Percentiles rank a stretch among this genome's conserved stretches.
Evolutionary conservation across 108 stramenopile species (phyloP).

Genomic region (Phaeodactylum tricornutum): DNA sequence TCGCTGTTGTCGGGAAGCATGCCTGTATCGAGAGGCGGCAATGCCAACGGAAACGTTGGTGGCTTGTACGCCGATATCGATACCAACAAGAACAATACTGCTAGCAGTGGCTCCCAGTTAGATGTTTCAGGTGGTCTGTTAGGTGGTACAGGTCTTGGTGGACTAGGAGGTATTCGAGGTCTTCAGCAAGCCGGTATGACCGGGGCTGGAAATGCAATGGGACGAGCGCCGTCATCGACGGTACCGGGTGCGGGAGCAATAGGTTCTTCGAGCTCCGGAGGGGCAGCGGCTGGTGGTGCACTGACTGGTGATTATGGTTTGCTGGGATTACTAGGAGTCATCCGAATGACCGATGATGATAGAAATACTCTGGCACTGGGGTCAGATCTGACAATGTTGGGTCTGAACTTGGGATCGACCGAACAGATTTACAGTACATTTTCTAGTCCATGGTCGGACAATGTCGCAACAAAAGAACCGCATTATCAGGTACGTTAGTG

Average conservation of each 20-base stretch:
- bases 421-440: conserved; percentile 90
- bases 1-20: conserved; percentile 20
- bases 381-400: conserved; percentile 91
- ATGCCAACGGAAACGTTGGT: not conserved
- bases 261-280: conserved; percentile 11
- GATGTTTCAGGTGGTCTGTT: conserved; percentile 25
- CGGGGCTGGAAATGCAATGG: too few relatives aligned
- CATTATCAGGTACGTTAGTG: conserved; percentile 74
- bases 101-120: conserved; percentile 12
- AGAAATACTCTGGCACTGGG: conserved; percentile 89
- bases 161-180: conserved; percentile 16
- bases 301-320: conserved; percentile 89
- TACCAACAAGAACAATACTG: conserved; percentile 10
- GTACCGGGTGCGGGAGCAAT: conserved; percentile 5
- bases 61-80: conserved; percentile 5
- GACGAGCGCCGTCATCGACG: conserved; percentile 1
- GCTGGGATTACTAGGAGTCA: conserved; percentile 86
- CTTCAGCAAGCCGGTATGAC: conserved; percentile 19
- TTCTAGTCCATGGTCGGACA: conserved; percentile 89
- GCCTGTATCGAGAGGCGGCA: too few relatives aligned
- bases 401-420: conserved; percentile 88
- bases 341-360: conserved; percentile 96
- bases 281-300: conserved; percentile 47
- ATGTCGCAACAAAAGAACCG: conserved; percentile 70
- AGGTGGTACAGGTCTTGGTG: conserved; percentile 26